Conservation (phyloP, 208 protist genomes). For the Trypanosoma cruzi region DNA sequence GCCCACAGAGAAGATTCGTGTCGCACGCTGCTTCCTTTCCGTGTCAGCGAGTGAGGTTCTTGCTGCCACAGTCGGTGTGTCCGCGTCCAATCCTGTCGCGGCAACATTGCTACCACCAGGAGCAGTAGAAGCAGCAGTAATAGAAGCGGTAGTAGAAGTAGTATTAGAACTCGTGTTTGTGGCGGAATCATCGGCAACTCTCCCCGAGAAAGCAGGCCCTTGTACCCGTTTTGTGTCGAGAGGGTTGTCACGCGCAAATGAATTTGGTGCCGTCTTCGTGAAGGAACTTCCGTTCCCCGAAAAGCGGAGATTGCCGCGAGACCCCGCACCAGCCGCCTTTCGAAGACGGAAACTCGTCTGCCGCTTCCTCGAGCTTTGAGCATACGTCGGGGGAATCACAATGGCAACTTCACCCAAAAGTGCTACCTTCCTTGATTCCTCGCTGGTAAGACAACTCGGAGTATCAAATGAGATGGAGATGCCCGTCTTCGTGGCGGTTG, state of each 20-base stretch:
- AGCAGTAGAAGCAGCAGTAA: too few species aligned
- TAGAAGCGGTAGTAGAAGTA: background rate
- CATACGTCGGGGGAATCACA: slow-evolving; percentile 22
- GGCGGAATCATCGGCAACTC: too few species aligned
- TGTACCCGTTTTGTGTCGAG: background rate
- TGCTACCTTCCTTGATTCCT: background rate
- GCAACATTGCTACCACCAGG: too few species aligned
- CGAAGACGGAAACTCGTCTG: background rate
- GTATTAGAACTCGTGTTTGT: background rate
- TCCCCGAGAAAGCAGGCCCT: background rate
- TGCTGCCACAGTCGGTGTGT: slow-evolving; percentile 4
- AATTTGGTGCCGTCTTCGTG: background rate
- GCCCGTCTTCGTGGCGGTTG: slow-evolving; percentile 5
- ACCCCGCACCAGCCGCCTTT: background rate
- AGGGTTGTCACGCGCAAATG: background rate
- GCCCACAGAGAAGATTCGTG: slow-evolving; percentile 49
- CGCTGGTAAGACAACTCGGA: background rate
- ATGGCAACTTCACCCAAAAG: background rate
- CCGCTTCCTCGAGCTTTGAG: slow-evolving; percentile 7
- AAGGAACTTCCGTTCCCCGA: background rate
- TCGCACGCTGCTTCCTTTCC: slow-evolving; percentile 27
- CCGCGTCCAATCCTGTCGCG: background rate
- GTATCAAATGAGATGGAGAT: background rate
- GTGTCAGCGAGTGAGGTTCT: background rate
- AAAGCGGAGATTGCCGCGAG: background rate